These are phyloP conservation scores for Brassica rapa DNA, from an alignment of 345 rosid species.

Conservation along the genomic window DNA sequence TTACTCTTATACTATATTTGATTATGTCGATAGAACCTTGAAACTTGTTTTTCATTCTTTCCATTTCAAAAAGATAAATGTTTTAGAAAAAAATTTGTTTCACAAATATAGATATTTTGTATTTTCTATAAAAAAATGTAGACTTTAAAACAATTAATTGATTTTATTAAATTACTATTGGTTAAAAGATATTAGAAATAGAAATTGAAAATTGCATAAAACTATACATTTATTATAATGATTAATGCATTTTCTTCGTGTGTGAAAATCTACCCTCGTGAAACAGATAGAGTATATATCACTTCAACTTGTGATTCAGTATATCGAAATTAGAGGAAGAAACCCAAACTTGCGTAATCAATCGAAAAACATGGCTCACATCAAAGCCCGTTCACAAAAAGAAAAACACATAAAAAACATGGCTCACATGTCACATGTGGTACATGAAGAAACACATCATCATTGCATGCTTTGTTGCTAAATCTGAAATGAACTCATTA, in stretches of 20 bases:
- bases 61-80: too few relatives aligned
- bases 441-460: conserved; percentile 32
- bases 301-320: conserved; percentile 19
- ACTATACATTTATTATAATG: too few relatives aligned
- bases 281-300: background rate
- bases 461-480: conserved; percentile 22
- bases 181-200: too few relatives aligned
- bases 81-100: too few relatives aligned
- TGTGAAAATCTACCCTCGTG: too few relatives aligned
- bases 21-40: conserved; percentile 30
- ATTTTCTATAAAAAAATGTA: too few relatives aligned
- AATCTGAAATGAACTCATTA: conserved; percentile 22
- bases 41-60: conserved; percentile 14
- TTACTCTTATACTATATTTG: conserved; percentile 11
- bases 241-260: too few relatives aligned
- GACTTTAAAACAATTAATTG: too few relatives aligned
- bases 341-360: conserved; percentile 19
- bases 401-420: conserved; percentile 8
- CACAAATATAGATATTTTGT: too few relatives aligned
- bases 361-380: conserved; percentile 31
- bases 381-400: background rate
- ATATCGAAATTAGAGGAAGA: conserved; percentile 15
- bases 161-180: too few relatives aligned
- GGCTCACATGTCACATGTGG: conserved; percentile 35
- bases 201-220: too few relatives aligned